Evolutionary conservation across 2,329 filamentous ascomycete species (phyloP).

Genomic region (Teratosphaeria zuluensis): DNA sequence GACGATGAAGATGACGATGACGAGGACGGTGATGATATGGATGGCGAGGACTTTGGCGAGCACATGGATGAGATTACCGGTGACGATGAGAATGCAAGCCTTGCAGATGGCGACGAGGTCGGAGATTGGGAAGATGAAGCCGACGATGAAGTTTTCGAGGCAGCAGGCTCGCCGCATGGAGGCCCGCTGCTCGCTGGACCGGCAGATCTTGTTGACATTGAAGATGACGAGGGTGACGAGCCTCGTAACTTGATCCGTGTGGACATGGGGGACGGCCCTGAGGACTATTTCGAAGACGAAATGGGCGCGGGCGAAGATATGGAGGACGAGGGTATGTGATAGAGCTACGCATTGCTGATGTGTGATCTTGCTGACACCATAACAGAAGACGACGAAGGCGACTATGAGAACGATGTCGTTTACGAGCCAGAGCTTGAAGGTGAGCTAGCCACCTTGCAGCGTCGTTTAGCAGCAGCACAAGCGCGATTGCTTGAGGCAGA

Average conservation of each 20-base stretch:
- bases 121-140: slow-evolving; percentile 34
- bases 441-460: slow-evolving; percentile 2
- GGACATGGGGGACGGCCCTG: slow-evolving; percentile 37
- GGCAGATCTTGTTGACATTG: slow-evolving; percentile 30
- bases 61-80: slow-evolving; percentile 41
- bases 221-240: slow-evolving; percentile 29
- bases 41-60: slow-evolving; percentile 52
- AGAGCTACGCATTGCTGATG: background rate
- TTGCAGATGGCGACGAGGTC: slow-evolving; percentile 37
- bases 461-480: background rate
- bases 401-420: slow-evolving; percentile 57
- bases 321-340: slow-evolving; percentile 7
- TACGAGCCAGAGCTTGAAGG: slow-evolving; percentile 42
- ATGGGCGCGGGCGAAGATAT: slow-evolving; percentile 46
- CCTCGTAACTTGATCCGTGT: slow-evolving; percentile 22
- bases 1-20: slow-evolving; percentile 49
- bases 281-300: slow-evolving; percentile 48
- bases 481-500: background rate
- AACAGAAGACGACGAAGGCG: slow-evolving; percentile 54
- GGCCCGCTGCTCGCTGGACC: slow-evolving; percentile 19
- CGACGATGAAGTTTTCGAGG: slow-evolving; percentile 24
- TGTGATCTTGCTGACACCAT: slow-evolving; percentile 2
- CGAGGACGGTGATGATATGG: slow-evolving; percentile 45
- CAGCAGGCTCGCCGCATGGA: slow-evolving; percentile 11
- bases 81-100: slow-evolving; percentile 38